These are phyloP conservation scores for Spinacia oleracea DNA, from an alignment of 179 eudicot species.

Conservation along the genomic window DNA sequence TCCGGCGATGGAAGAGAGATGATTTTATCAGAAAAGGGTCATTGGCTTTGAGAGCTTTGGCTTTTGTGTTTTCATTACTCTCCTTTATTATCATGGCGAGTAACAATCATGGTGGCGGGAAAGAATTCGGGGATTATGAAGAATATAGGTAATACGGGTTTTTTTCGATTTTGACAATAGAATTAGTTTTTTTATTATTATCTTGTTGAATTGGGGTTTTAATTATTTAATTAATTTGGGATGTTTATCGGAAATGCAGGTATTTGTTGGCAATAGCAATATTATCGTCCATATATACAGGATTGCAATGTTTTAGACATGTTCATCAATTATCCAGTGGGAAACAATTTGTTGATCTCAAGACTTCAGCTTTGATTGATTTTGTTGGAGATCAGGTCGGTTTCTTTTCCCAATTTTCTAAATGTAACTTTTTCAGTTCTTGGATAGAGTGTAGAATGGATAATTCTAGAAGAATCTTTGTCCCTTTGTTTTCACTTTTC, in stretches of 20 bases:
- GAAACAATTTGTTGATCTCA: conserved; percentile 25
- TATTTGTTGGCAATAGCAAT: conserved; percentile 49
- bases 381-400: conserved; percentile 51
- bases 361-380: conserved; percentile 39
- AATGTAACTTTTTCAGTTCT: background rate
- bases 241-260: conserved; percentile 16
- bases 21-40: conserved; percentile 31
- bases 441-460: conserved; percentile 5
- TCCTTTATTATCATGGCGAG: conserved; percentile 38
- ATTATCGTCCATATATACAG: conserved; percentile 46
- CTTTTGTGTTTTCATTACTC: conserved; percentile 28
- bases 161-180: background rate
- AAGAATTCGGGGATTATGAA: conserved; percentile 37
- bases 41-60: conserved; percentile 29
- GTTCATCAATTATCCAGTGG: conserved; percentile 29
- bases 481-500: background rate
- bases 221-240: background rate
- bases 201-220: background rate
- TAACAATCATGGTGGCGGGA: conserved; percentile 43
- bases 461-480: background rate
- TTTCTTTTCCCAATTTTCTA: background rate
- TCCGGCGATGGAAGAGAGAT: conserved; percentile 31
- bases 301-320: conserved; percentile 34
- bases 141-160: conserved; percentile 40
- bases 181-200: background rate